Evolutionary conservation across 2,329 filamentous ascomycete species (phyloP), one percentile per base, ranked within the genome.

Genomic region (Ambrosiella cleistominuta): DNA sequence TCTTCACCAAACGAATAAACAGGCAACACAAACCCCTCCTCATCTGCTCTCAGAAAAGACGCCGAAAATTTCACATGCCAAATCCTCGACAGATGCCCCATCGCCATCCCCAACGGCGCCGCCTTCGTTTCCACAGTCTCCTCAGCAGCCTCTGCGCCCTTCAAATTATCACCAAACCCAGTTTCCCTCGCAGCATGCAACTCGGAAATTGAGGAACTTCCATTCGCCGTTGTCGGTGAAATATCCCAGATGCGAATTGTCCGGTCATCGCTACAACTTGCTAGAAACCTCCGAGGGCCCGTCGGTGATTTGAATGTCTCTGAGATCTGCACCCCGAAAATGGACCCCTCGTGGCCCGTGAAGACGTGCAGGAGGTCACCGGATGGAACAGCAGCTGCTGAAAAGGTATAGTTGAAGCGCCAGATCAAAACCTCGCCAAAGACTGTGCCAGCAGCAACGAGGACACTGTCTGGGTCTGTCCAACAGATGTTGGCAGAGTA

Each of bases 381-480:
- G 15, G 59, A 60, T 38, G 61, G 56, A 13, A 62, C 53, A 13
- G 45, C 35, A 5, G 50, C 39, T 12, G 15, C 13, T 13, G 15
- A 27, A 5, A 27, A 39, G 13, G 37, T 58, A n/a, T 76, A 64
- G 52, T 72, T 70, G 64, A 81, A 89, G 63, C 83, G 86, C 93
- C 93, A 97, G 13, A 95, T 79, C 42, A 96, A 75, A 39, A 98
- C 86, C 68, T 97, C 90, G 2, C 93, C 93, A 69, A 97, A 97
- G 1, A 91, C 89, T 0, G 93, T 97, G 1, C 93, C 93, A 2
- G 86, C 86, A 6, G 88, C 88, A 55, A 96, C 79, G 17, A 96
- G 75, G 51, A 95, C 73, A 56, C 74, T 73, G 50, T 74, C 72
- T 5, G 68, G 57, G 6, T 76, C 75, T 7, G 82, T 69, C 76